phyloP scores from a whole-genome alignment of 1,284 basidiomycete species.

The Malassezia nana region DNA sequence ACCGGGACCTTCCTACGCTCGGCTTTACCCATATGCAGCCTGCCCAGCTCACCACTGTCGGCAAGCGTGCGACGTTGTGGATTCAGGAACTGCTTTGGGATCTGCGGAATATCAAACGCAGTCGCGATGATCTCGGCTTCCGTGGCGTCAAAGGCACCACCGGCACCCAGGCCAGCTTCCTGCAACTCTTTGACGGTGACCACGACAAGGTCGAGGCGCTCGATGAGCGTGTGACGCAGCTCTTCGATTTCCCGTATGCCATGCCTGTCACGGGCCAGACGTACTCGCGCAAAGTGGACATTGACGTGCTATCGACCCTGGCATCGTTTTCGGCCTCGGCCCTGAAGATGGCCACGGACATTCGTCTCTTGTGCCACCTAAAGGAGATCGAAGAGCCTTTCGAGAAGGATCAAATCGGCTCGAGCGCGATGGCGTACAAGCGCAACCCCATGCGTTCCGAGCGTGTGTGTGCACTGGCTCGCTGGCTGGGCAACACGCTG shows the following conservation, averaged over 20 bases:
- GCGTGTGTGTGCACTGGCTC: slow-evolving; percentile 83
- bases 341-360: slow-evolving; percentile 94
- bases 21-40: slow-evolving; percentile 99
- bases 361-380: slow-evolving; percentile 54
- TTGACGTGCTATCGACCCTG: slow-evolving; percentile 80
- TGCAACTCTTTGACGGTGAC: slow-evolving; percentile 87
- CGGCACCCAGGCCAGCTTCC: slow-evolving; percentile 92
- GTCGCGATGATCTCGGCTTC: slow-evolving; percentile 87
- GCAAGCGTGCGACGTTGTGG: slow-evolving; percentile 98
- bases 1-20: slow-evolving; percentile 53
- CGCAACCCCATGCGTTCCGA: slow-evolving; percentile 98
- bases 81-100: slow-evolving; percentile 91
- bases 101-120: slow-evolving; percentile 80
- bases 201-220: slow-evolving; percentile 74
- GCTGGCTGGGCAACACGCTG: slow-evolving; percentile 59
- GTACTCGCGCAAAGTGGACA: slow-evolving; percentile 93
- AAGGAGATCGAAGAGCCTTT: slow-evolving; percentile 98
- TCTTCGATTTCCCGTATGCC: slow-evolving; percentile 82
- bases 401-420: slow-evolving; percentile 96
- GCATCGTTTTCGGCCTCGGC: slow-evolving; percentile 88
- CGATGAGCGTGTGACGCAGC: slow-evolving; percentile 64
- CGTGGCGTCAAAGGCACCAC: slow-evolving; percentile 98
- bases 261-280: slow-evolving; percentile 98
- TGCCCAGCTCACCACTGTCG: slow-evolving; percentile 93
- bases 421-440: slow-evolving; percentile 95